A percentile compares a stretch with the other conserved stretches of the same genome.
These are phyloP conservation scores for Dichomitus squalens DNA, from an alignment of 1,284 basidiomycete genomes.

Conservation along the genomic window DNA sequence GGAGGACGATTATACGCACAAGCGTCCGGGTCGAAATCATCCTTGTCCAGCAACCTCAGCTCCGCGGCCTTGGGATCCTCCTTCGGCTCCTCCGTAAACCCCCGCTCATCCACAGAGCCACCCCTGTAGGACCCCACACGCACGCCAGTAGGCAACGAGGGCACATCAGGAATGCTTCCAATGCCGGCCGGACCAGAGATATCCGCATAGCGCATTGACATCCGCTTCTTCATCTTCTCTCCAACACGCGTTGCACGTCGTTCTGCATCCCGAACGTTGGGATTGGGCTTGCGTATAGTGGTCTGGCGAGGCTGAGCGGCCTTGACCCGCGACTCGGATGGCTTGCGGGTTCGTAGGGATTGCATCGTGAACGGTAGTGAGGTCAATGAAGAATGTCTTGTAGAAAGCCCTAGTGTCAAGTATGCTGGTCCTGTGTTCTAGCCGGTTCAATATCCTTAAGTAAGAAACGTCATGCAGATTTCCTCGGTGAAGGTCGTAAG, in stretches of 20 bases:
- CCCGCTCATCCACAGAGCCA: conserved; percentile 26
- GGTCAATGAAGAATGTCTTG: no score
- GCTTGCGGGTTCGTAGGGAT: conserved; percentile 61
- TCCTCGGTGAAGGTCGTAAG: no score
- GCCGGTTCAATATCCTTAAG: no score
- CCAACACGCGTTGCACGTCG: conserved; percentile 76
- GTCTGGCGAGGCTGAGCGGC: conserved; percentile 24
- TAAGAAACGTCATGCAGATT: no score
- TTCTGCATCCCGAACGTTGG: conserved; percentile 25
- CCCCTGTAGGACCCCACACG: conserved; percentile 24
- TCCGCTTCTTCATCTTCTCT: conserved; percentile 92
- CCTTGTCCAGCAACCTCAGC: conserved; percentile 69
- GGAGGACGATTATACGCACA: conserved; percentile 56
- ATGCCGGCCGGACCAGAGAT: conserved; percentile 66
- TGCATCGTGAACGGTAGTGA: conserved; percentile 64
- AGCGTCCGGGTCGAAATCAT: conserved; percentile 80
- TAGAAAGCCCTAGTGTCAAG: no score
- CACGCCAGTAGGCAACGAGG: conserved; percentile 39
- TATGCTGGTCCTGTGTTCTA: no score
- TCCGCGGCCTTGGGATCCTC: conserved; percentile 53
- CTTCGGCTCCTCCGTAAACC: conserved; percentile 43
- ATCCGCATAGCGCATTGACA: conserved; percentile 89
- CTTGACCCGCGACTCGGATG: conserved; percentile 45
- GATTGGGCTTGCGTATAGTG: conserved; percentile 20
- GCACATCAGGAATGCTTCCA: conserved; percentile 57